These are phyloP conservation scores for Rhizophagus sp. DNA, from an alignment of 192 early-diverging fungal species.

Conservation along the genomic window DNA sequence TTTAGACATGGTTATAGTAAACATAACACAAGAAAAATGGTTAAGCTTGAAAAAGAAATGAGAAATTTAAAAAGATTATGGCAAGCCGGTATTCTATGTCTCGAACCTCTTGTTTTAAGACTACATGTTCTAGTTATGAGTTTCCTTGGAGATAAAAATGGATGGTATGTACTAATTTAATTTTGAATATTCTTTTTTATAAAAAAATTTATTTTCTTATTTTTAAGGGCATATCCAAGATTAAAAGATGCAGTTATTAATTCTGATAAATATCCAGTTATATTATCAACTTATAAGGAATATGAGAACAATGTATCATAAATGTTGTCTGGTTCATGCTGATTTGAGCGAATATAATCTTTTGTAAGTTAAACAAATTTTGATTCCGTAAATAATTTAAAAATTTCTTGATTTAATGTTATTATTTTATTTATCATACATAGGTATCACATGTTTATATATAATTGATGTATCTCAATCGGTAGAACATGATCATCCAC, in stretches of 20 bases:
- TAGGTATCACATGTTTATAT: too few relatives aligned
- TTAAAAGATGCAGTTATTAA: constrained; percentile 93
- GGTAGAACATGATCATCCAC: constrained; percentile 97
- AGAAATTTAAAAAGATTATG: constrained; percentile 92
- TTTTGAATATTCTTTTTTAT: neutral
- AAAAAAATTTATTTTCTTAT: neutral
- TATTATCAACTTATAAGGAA: constrained; percentile 85
- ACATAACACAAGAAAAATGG: constrained; percentile 97
- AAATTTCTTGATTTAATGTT: too few relatives aligned
- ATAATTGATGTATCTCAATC: constrained; percentile 89
- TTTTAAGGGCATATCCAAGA: constrained; percentile 77
- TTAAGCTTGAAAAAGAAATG: constrained; percentile 99
- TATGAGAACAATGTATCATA: constrained; percentile 90
- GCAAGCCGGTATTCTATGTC: constrained; percentile 84
- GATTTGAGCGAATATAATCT: constrained; percentile 99
- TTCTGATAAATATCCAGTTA: constrained; percentile 66
- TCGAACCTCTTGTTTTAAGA: constrained; percentile 83
- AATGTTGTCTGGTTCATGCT: constrained; percentile 93
- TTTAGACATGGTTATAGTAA: constrained; percentile 94
- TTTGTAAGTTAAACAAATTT: constrained; percentile 53
- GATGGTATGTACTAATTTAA: constrained; percentile 58
- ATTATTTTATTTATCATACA: too few relatives aligned
- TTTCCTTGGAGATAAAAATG: constrained; percentile 87
- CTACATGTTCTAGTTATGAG: constrained; percentile 97
- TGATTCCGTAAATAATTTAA: too few relatives aligned